These are phyloP conservation scores for Sporobolus alterniflorus DNA, from an alignment of 202 grass and related monocot genomes.

Conservation along the genomic window DNA sequence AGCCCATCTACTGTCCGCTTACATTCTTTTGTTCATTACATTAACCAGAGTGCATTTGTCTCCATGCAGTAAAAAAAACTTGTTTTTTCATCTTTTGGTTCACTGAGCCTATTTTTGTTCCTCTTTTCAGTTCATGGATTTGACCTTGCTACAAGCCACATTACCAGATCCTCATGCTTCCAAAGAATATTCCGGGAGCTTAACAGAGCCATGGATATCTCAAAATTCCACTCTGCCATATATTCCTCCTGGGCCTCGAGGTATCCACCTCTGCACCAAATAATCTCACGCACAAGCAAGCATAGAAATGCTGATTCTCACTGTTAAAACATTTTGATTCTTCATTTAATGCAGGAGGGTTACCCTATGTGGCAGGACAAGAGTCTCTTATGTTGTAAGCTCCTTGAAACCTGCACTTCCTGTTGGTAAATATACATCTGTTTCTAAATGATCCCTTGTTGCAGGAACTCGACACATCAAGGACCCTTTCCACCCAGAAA, in stretches of 20 bases:
- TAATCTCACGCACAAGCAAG: neutral
- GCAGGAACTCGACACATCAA: slow-evolving; percentile 68
- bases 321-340: slow-evolving; percentile 34
- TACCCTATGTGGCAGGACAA: slow-evolving; percentile 55
- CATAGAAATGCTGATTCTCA: neutral
- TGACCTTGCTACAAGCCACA: slow-evolving; percentile 67
- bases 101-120: neutral
- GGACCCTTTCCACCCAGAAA: slow-evolving; percentile 67
- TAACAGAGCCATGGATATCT: slow-evolving; percentile 55
- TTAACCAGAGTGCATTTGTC: slow-evolving; percentile 10
- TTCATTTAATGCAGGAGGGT: slow-evolving; percentile 53
- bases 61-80: neutral
- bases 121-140: slow-evolving; percentile 81
- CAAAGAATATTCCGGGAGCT: slow-evolving; percentile 44
- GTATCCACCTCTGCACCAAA: slow-evolving; percentile 43
- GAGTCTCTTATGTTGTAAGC: slow-evolving; percentile 69
- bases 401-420: slow-evolving; percentile 13
- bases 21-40: slow-evolving; percentile 14
- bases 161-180: slow-evolving; percentile 57
- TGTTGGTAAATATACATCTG: neutral
- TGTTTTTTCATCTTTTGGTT: neutral
- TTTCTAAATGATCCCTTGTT: slow-evolving; percentile 27
- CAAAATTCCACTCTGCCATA: slow-evolving; percentile 55
- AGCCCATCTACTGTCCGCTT: neutral
- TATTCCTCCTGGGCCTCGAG: slow-evolving; percentile 61